Conservation (phyloP, 306 rosid genomes). For the Abrus pulchellus region DNA sequence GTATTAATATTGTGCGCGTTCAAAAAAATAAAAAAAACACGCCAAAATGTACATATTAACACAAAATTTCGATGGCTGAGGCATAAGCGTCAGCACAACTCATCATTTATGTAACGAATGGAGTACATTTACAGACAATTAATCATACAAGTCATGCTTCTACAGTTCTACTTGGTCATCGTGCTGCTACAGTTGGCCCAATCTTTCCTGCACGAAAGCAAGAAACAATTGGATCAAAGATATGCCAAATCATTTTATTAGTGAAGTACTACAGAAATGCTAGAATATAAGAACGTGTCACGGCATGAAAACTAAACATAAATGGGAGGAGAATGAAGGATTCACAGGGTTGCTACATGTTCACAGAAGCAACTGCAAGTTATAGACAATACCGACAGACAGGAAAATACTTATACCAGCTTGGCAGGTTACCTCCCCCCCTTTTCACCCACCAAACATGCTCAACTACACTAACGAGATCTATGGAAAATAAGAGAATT, state of each 20-base stretch:
- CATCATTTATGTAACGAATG: conserved; percentile 31
- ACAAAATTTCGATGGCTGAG: conserved; percentile 50
- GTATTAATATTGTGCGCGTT: background rate
- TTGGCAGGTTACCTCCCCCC: background rate
- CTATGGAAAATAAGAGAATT: background rate
- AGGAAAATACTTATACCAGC: background rate
- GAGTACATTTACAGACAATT: conserved; percentile 38
- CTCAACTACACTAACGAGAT: background rate
- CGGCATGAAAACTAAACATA: background rate
- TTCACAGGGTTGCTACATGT: background rate
- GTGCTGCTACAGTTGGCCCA: conserved; percentile 72
- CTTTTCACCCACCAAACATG: background rate
- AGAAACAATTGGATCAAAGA: conserved; percentile 28
- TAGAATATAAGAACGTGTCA: conserved; percentile 13
- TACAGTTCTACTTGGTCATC: conserved; percentile 39
- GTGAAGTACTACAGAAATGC: background rate
- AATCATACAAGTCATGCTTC: conserved; percentile 39
- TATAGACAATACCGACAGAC: background rate
- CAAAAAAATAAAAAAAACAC: background rate
- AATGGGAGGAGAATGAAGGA: background rate
- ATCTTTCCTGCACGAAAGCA: conserved; percentile 74
- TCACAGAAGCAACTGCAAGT: background rate
- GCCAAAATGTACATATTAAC: conserved; percentile 44
- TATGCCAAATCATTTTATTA: conserved; percentile 12
- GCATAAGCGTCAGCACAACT: conserved; percentile 50